phyloP scores from a whole-genome alignment of 768 basidiomycete genomes.

The Tricholoma flavovirens region DNA sequence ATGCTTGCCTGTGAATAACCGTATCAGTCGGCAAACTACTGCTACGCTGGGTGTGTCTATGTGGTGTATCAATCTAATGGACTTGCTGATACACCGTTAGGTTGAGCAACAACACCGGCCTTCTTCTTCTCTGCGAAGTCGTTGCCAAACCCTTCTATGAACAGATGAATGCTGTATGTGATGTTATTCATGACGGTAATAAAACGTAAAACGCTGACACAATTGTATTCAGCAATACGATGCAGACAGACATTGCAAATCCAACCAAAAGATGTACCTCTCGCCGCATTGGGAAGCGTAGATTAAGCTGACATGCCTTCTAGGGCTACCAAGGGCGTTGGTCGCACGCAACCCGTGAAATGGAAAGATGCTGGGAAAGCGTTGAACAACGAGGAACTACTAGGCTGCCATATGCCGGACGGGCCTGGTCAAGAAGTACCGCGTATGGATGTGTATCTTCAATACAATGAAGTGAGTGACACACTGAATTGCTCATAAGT shows the following conservation, averaged over 20 bases:
- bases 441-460: slow-evolving; percentile 26
- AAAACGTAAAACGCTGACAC: neutral
- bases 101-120: slow-evolving; percentile 43
- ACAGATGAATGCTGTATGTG: slow-evolving; percentile 30
- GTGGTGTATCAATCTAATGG: neutral
- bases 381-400: slow-evolving; percentile 41
- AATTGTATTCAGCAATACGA: slow-evolving; percentile 32
- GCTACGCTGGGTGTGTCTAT: slow-evolving; percentile 39
- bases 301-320: neutral
- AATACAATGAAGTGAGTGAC: slow-evolving; percentile 51
- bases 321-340: slow-evolving; percentile 53
- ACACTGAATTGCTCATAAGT: neutral
- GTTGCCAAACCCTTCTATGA: slow-evolving; percentile 53
- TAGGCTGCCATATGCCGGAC: slow-evolving; percentile 57
- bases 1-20: neutral
- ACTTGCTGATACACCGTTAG: slow-evolving; percentile 21
- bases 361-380: slow-evolving; percentile 58
- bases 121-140: slow-evolving; percentile 59
- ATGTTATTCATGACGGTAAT: neutral
- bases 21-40: slow-evolving; percentile 49
- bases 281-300: neutral
- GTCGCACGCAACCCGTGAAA: slow-evolving; percentile 41
- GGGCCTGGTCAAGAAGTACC: slow-evolving; percentile 33
- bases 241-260: slow-evolving; percentile 44
- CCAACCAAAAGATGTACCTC: slow-evolving; percentile 29